phyloP scores from a whole-genome alignment of 441 rosid species.

The Rhodomyrtus psidioides region DNA sequence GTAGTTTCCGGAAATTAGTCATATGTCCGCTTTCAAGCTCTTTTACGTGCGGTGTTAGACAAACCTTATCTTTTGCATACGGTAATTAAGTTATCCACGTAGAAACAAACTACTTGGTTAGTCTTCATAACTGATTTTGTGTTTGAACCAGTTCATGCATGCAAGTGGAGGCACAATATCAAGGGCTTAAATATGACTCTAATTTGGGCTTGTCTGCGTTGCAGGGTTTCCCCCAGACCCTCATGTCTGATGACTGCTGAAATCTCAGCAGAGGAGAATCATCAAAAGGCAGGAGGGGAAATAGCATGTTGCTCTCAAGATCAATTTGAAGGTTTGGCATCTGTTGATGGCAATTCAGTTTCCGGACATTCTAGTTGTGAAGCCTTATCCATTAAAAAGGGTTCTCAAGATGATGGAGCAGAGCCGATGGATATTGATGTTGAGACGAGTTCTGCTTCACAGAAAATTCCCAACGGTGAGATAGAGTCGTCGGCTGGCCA shows the following conservation, averaged over 20 bases:
- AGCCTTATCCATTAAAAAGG: neutral
- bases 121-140: neutral
- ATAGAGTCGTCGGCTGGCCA: conserved; percentile 6
- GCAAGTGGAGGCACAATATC: neutral
- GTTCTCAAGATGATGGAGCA: neutral
- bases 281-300: conserved; percentile 12
- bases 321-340: conserved; percentile 17
- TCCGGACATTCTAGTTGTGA: neutral
- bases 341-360: conserved; percentile 7
- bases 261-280: conserved; percentile 22
- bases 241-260: conserved; percentile 38
- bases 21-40: neutral
- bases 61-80: neutral
- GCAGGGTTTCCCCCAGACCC: conserved; percentile 61
- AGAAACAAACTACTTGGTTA: neutral
- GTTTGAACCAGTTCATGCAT: neutral
- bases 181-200: neutral
- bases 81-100: neutral
- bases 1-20: neutral
- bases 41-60: neutral
- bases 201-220: neutral
- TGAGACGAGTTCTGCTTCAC: conserved; percentile 4
- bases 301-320: conserved; percentile 18
- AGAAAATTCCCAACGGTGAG: conserved; percentile 10
- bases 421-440: neutral